Evolutionary conservation across 768 basidiomycete species (phyloP), one percentile per base, ranked within the genome.

Genomic region (Panaeolus cyanescens): DNA sequence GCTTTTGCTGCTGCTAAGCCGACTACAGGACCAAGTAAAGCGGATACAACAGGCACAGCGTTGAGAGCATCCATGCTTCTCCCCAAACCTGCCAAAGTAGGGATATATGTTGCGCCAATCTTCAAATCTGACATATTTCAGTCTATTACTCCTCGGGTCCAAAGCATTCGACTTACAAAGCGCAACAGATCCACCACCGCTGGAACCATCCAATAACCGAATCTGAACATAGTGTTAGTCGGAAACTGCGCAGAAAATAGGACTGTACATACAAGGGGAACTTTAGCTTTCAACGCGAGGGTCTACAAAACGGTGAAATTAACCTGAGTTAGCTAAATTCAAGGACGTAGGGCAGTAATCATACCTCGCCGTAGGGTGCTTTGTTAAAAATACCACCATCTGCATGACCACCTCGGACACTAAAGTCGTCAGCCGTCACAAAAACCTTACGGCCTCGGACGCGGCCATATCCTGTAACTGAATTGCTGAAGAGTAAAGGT

Each of bases 361-460:
- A 17, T 63, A 79, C 78, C 72, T 79, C 78, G 54, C 77, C 78
- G 58, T 79, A 77, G 1, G 71, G 71, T 3, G 78, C 77, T 59
- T 78, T 79, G 60, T 69, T 71, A 20, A 67, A 66, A 55, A 79
- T 78, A 12, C 77, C 77, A 55, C 78, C 78, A 65, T 79, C 78
- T 12, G 78, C 78, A 70, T 79, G 78, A 20, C 78, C 78, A 3
- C 78, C 78, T 59, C 78, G 68, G 13, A 79, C 78, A 64, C 77
- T 79, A 57, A 79, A 79, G 59, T 79, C 78, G 32, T 79, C 77
- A 12, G 78, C 77, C 2, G 75, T 75, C 9, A 79, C 62, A 59
- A 78, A 79, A 1, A 79, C 76, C 59, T 72, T 77, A 17, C 74
- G 74, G 1, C 68, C 68, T 54, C 71, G 54, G 20, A 78, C 59